Evolutionary conservation across 2,329 filamentous ascomycete genomes (phyloP), one percentile per base, ranked within the genome.

Genomic region (Raffaelea arxii): DNA sequence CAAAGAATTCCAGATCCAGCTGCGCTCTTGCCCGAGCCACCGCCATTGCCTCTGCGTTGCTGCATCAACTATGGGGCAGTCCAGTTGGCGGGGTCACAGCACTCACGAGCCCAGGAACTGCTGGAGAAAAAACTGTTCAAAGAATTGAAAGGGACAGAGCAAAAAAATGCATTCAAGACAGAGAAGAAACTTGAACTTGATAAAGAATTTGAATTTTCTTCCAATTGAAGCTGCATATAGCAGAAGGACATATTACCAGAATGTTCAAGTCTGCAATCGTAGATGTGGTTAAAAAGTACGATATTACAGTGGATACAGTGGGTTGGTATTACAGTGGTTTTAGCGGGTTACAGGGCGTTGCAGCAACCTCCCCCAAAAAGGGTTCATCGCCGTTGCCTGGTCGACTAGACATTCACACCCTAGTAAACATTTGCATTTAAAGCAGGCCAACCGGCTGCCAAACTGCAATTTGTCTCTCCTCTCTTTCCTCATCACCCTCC

Each of bases 391-490:
- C 18, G 48, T 54, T 52, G 47, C 53, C 49, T 19, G 2, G 47
- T 40, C 51, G 41, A 54, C 48, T 3, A 1, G 1, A 1, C 2
- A 0, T 18, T 43, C 47, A 51, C 49, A 47, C 51, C 40, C 21
- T 40, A 35, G 53, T 54, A 53, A 54, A 54, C 53, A 54, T 54
- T 41, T 45, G 40, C 44, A 23, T 54, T 54, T 53, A 53, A 54
- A 54, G 49, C 49, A 30, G 25, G 43, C 45, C 43, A 14, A 30
- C 21, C n/a, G n/a, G 9, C 41, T 38, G 35, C 45, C 46, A 43
- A 30, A n/a, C n/a, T n/a, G 39, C 27, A 21, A 36, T 32, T 27
- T 37, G 3, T 23, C 27, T 37, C 41, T 41, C 46, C 37, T 49
- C 48, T 50, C 43, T 37, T 24, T 30, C 32, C 40, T 42, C 25